phyloP scores from a whole-genome alignment of 768 basidiomycete genomes.

The Leccinum incarnatum region DNA sequence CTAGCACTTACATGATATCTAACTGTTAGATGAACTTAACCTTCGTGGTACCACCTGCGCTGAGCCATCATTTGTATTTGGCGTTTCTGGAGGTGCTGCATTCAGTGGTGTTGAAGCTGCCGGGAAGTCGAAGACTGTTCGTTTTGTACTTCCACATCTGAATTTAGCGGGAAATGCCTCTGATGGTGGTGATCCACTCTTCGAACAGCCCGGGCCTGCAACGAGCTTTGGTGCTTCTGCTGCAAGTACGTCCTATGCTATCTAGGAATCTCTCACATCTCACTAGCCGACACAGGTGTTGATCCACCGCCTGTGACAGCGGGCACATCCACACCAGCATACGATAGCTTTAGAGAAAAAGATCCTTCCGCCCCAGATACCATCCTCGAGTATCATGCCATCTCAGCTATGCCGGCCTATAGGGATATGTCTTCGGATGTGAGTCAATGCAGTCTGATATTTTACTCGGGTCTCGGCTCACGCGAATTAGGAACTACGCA shows the following conservation, averaged over 20 bases:
- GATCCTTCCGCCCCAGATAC: slow-evolving; percentile 47
- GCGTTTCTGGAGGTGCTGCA: slow-evolving; percentile 13
- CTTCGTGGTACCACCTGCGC: not conserved
- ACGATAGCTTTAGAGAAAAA: slow-evolving; percentile 58
- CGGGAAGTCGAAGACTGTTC: slow-evolving; percentile 29
- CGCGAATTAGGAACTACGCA: not conserved
- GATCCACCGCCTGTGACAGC: slow-evolving; percentile 51
- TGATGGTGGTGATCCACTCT: slow-evolving; percentile 48
- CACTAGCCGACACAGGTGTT: slow-evolving; percentile 34
- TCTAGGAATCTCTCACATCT: slow-evolving; percentile 9
- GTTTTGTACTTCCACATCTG: slow-evolving; percentile 34
- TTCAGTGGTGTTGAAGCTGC: slow-evolving; percentile 37
- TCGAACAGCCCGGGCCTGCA: slow-evolving; percentile 52
- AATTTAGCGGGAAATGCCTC: slow-evolving; percentile 35
- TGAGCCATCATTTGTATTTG: not conserved
- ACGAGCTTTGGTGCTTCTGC: slow-evolving; percentile 43
- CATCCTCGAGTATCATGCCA: slow-evolving; percentile 74
- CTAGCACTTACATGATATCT: not conserved
- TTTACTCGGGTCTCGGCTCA: not conserved
- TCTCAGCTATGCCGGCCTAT: slow-evolving; percentile 77
- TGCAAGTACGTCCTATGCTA: slow-evolving; percentile 24
- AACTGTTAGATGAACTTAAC: not conserved
- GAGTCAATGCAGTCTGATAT: slow-evolving; percentile 10
- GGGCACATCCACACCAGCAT: slow-evolving; percentile 40
- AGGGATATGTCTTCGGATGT: slow-evolving; percentile 76